Evolutionary conservation across 1,284 basidiomycete genomes (phyloP), one percentile per base, ranked within the genome.

Genomic region (Leccinum griseonigrum): DNA sequence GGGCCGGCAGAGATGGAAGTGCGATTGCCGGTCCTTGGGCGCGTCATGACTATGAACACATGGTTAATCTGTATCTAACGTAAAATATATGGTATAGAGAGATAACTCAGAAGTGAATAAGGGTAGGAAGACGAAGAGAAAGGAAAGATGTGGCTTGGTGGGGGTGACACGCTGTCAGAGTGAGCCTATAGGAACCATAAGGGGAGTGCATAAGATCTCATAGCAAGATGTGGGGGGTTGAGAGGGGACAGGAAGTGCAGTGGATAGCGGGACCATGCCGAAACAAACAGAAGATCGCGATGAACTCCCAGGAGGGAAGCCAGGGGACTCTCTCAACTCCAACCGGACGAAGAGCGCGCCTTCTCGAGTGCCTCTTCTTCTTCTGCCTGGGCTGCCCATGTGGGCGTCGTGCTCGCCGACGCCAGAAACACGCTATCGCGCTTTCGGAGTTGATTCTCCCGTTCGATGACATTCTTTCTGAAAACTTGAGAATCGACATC

Each of bases 401-500:
- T 78, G 7, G 90, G 90, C 36, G 86, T 81, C 18, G 43, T 22
- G 62, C 78, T 79, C 32, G 81, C 72, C 59, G 82, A 79, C 28
- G 85, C 81, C 56, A 94, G 78, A 76, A 90, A 84, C 51, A 95
- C 87, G 71, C 90, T 92, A 71, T 93, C 89, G 57, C 90, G 84
- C 72, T 86, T 87, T 76, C 88, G 87, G 60, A 88, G 72, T 67
- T 88, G 86, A 68, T 92, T 91, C 71, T 92, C 89, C 66, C 79
- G 80, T 73, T 94, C 91, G 64, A 94, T 94, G 58, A 78, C 75
- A 70, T 91, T 89, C 72, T 90, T 90, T 67, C 84, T 83, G n/a
- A n/a, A n/a, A n/a, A n/a, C n/a, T n/a, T n/a, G 31, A 69, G 56
- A 54, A 56, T 5, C 63, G 64, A 50, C 18, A 62, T 52, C 56